These are phyloP conservation scores for Verbascum thapsus DNA, from an alignment of 257 asterid genomes.

Conservation along the genomic window DNA sequence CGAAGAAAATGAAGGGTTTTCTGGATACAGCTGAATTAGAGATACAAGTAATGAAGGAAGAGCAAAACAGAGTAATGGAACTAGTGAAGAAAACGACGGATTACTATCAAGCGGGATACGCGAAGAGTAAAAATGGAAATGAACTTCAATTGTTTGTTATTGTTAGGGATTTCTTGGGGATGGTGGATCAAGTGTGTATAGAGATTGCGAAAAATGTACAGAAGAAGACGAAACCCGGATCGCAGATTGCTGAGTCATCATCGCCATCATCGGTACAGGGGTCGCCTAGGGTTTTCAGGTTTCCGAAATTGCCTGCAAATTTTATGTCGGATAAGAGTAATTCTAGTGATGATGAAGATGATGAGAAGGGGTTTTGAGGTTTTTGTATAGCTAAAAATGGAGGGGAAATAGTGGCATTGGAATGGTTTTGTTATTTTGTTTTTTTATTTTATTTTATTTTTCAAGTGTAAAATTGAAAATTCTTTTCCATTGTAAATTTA, in stretches of 20 bases:
- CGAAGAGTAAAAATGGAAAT: conserved; percentile 54
- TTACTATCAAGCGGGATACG: conserved; percentile 74
- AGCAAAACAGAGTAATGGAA: conserved; percentile 66
- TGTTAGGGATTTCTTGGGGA: conserved; percentile 69
- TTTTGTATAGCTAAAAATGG: conserved; percentile 38
- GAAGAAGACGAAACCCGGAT: conserved; percentile 51
- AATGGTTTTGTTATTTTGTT: conserved; percentile 30
- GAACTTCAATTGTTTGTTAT: conserved; percentile 63
- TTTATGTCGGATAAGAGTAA: conserved; percentile 70
- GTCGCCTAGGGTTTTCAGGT: conserved; percentile 68
- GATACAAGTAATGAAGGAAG: conserved; percentile 50
- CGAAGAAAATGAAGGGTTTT: conserved; percentile 54
- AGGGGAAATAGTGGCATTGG: neutral
- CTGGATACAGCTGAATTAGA: conserved; percentile 64
- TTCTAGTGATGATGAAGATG: conserved; percentile 48
- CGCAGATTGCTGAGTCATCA: conserved; percentile 45
- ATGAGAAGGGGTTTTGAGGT: conserved; percentile 25
- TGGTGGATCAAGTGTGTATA: conserved; percentile 88
- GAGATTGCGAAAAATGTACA: conserved; percentile 74
- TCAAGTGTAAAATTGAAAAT: conserved; percentile 37
- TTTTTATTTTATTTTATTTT: conserved; percentile 28
- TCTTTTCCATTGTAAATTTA: conserved; percentile 28
- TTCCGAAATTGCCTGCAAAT: conserved; percentile 78
- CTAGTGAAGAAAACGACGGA: conserved; percentile 76
- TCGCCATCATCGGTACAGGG: no score